phyloP scores from a whole-genome alignment of 768 basidiomycete species.

The Phlebiopsis flavidoalba region DNA sequence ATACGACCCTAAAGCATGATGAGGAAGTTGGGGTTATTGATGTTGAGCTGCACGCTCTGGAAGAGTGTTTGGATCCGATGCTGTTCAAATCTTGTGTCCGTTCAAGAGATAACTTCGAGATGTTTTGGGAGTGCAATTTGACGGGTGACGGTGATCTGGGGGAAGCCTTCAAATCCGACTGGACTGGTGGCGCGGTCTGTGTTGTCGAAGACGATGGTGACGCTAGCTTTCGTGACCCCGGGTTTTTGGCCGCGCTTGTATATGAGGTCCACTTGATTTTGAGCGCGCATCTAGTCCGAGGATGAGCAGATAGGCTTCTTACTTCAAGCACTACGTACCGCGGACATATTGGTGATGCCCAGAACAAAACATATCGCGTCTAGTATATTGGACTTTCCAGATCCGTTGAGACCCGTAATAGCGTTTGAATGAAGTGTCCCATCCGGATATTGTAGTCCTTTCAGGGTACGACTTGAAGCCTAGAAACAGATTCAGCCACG shows the following conservation, averaged over 20 bases:
- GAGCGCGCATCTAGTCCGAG: conserved; percentile 72
- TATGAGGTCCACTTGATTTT: conserved; percentile 95
- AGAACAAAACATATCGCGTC: conserved; percentile 99
- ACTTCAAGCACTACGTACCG: conserved; percentile 39
- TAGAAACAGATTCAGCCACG: conserved; percentile 22
- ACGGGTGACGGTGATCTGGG: conserved; percentile 94
- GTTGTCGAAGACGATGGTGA: conserved; percentile 98
- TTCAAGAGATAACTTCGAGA: conserved; percentile 94
- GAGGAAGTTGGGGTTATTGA: conserved; percentile 99
- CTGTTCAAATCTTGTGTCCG: conserved; percentile 89
- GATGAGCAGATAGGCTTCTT: background rate
- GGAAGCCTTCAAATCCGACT: conserved; percentile 68
- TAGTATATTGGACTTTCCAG: conserved; percentile 98
- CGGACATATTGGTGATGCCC: conserved; percentile 96
- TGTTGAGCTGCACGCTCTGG: conserved; percentile 95
- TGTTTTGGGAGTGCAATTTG: conserved; percentile 92
- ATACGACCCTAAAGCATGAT: conserved; percentile 99
- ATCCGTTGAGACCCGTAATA: conserved; percentile 93
- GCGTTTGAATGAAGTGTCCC: conserved; percentile 99
- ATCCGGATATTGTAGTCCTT: conserved; percentile 77
- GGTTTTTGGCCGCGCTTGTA: conserved; percentile 97
- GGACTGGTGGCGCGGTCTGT: conserved; percentile 84
- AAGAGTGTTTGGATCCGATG: conserved; percentile 85
- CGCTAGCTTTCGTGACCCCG: conserved; percentile 93
- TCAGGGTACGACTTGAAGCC: conserved; percentile 89